These are phyloP conservation scores for Jatropha curcas DNA, from an alignment of 345 rosid species.

Conservation along the genomic window DNA sequence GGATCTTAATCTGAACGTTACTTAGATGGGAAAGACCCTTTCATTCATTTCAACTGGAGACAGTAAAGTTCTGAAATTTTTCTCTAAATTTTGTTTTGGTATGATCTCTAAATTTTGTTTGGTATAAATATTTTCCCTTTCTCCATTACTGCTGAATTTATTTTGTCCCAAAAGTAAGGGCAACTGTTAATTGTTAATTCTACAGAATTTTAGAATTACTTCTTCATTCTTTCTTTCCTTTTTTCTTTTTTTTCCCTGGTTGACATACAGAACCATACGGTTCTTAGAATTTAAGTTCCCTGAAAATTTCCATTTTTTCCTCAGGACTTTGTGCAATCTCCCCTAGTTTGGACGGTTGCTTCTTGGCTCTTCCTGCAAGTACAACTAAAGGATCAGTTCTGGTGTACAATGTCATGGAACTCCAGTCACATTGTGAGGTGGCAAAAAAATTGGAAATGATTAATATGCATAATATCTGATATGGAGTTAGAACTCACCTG, in stretches of 20 bases:
- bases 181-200: not conserved
- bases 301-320: constrained; percentile 9
- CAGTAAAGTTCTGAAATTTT: not conserved
- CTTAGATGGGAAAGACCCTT: not conserved
- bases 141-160: not conserved
- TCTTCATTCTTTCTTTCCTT: not conserved
- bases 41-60: not conserved
- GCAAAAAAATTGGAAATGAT: constrained; percentile 4
- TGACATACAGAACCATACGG: not conserved
- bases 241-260: not conserved
- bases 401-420: constrained; percentile 81
- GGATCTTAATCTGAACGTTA: too few species aligned
- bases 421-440: constrained; percentile 81
- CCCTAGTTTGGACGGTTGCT: constrained; percentile 77
- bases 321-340: constrained; percentile 90
- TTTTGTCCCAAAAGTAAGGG: not conserved
- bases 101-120: not conserved
- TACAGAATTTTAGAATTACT: not conserved
- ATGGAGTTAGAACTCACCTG: not conserved
- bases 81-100: not conserved
- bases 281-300: not conserved
- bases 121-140: not conserved
- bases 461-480: not conserved
- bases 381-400: constrained; percentile 70
- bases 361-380: constrained; percentile 94